Evolutionary conservation across 495 filamentous ascomycete species (phyloP).

Genomic region (Penicillium coprophilum): DNA sequence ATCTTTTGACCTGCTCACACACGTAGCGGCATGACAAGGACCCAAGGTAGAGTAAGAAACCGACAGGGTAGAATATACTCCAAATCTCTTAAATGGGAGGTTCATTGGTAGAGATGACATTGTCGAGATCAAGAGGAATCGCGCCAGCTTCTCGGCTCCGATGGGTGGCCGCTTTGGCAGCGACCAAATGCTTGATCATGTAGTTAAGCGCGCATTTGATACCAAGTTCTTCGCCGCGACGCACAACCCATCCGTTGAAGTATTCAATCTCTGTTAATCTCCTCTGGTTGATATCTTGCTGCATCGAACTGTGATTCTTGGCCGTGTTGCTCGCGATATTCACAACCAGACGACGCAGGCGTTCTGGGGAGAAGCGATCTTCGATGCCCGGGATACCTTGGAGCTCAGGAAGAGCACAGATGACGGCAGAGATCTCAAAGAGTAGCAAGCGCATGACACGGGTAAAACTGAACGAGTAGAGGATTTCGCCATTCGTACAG

Average conservation of each 20-base stretch:
- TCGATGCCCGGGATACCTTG: constrained; percentile 57
- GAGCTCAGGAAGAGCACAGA: constrained; percentile 66
- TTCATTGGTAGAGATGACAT: constrained; percentile 15
- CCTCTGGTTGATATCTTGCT: constrained; percentile 67
- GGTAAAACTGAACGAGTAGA: constrained; percentile 57
- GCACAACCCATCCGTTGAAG: constrained; percentile 81
- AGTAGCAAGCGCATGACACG: constrained; percentile 61
- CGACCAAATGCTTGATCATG: constrained; percentile 61
- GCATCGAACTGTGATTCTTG: constrained; percentile 74
- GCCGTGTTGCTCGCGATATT: constrained; percentile 59
- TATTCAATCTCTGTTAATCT: constrained; percentile 75
- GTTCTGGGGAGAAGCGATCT: constrained; percentile 54
- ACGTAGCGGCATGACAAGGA: not conserved
- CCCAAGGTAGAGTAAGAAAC: not conserved
- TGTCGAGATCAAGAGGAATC: constrained; percentile 36
- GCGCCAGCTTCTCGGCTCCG: constrained; percentile 27
- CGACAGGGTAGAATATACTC: not conserved
- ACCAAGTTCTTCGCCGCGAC: constrained; percentile 65
- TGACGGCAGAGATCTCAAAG: constrained; percentile 63
- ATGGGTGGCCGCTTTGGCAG: constrained; percentile 25
- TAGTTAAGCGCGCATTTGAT: constrained; percentile 66
- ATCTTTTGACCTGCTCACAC: constrained; percentile 1
- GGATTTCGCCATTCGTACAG: constrained; percentile 70
- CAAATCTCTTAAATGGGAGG: constrained; percentile 7
- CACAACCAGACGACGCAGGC: constrained; percentile 56